Evolutionary conservation across 1,284 basidiomycete genomes (phyloP), one percentile per base, ranked within the genome.

Genomic region (Hemileia vastatrix): DNA sequence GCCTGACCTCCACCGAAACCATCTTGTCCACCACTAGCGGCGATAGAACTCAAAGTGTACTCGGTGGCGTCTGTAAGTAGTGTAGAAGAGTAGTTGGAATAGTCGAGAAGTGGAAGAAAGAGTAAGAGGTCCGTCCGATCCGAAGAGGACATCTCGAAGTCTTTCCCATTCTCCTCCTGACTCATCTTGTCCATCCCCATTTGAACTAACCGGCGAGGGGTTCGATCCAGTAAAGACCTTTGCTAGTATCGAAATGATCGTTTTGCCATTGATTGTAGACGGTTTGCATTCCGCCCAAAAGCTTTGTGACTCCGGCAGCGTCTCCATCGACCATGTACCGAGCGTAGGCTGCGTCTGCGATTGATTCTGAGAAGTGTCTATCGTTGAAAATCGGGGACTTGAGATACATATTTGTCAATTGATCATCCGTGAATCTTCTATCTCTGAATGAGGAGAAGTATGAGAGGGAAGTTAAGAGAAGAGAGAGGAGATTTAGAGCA

Each of bases 1-100:
- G 52, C 40, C 1, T 31, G 9, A n/a, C 58, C 58, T 5, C 68
- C 68, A 19, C 60, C 66, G 51, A 67, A 68, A 40, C 70, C 70
- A 44, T 70, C 71, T 50, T 69, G 67, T 65, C 67, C 70, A 48
- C 71, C 68, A 61, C 68, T 23, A 11, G 58, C 58, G 48, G 53
- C 58, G 19, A 61, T 61, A 11, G 54, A 57, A 6, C 48, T 4
- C 48, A 61, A 54, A 18, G 58, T 61, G 40, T 57, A 61, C 55
- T 61, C 58, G 21, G 58, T 61, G 6, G 58, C 58, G 32, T 61
- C 58, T 27, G n/a, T n/a, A 40, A 11, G 9, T 6, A 40, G 15
- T 11, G 36, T 9, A 40, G 36, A 40, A 11, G 11, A 11, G 11
- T 6, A 6, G 33, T 5, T 6, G 11, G 33, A 36, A 36, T 5